Percentiles rank a stretch among this genome's conserved stretches.
Conservation (phyloP, 306 rosid species). For the Carpinus viminea region DNA sequence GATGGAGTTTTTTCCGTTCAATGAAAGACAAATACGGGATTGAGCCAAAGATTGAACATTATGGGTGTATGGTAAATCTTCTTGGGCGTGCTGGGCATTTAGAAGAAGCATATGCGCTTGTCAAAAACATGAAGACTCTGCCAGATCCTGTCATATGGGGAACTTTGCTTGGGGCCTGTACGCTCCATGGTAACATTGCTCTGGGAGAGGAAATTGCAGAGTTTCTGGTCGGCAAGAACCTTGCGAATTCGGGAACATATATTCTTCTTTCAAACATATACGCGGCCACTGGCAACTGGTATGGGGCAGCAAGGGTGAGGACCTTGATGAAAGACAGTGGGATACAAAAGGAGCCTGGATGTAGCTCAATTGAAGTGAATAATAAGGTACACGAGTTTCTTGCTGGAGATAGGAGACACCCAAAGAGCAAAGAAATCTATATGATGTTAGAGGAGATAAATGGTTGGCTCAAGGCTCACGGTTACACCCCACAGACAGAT, state of each 20-base stretch:
- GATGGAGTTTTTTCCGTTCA: conserved; percentile 49
- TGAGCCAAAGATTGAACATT: conserved; percentile 72
- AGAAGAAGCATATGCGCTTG: conserved; percentile 67
- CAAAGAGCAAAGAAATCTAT: conserved; percentile 61
- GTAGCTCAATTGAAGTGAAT: conserved; percentile 73
- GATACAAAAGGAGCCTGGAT: conserved; percentile 82
- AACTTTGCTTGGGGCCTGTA: conserved; percentile 80
- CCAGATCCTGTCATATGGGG: conserved; percentile 84
- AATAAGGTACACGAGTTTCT: conserved; percentile 72
- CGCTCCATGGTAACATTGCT: conserved; percentile 54
- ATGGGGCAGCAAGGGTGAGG: conserved; percentile 70
- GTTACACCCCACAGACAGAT: conserved; percentile 63
- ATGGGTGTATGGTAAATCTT: conserved; percentile 79
- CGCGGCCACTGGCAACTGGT: conserved; percentile 72
- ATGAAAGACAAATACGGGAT: conserved; percentile 57
- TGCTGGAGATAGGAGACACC: conserved; percentile 72
- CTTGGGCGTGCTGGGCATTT: conserved; percentile 74
- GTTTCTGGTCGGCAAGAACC: conserved; percentile 49
- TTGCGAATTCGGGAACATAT: conserved; percentile 79
- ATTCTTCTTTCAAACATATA: conserved; percentile 78
- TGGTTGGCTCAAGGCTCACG: conserved; percentile 56
- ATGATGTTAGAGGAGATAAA: conserved; percentile 64
- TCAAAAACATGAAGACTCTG: conserved; percentile 57
- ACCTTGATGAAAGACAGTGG: conserved; percentile 68
- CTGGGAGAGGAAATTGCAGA: conserved; percentile 75